phyloP scores from a whole-genome alignment of 164 flowering plant species.

The Litsea cubeba region DNA sequence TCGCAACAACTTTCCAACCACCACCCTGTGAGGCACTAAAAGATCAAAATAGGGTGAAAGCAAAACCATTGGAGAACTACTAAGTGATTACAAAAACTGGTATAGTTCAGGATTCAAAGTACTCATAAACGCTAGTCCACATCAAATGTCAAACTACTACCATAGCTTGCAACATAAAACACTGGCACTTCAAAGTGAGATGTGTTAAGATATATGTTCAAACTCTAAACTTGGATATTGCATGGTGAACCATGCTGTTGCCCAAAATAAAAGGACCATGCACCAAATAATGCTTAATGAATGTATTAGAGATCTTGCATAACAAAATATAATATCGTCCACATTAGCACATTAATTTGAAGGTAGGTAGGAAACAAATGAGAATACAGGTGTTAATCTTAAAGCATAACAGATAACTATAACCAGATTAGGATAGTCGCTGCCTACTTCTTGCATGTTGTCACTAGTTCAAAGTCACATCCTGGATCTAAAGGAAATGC shows the following conservation, averaged over 20 bases:
- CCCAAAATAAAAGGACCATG: neutral
- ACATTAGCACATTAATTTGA: neutral
- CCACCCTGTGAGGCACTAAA: neutral
- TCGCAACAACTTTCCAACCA: slow-evolving; percentile 30
- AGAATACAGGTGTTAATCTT: neutral
- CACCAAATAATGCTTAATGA: neutral
- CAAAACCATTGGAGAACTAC: no score
- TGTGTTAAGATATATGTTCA: no score
- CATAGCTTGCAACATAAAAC: neutral
- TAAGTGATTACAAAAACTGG: no score
- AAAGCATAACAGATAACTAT: neutral
- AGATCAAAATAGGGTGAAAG: no score
- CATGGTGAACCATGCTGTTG: neutral
- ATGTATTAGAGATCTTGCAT: neutral
- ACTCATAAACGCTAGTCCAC: neutral
- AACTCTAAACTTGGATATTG: neutral
- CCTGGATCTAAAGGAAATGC: neutral
- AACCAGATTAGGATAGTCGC: neutral
- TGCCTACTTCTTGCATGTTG: neutral
- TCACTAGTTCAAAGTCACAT: neutral
- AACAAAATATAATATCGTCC: neutral
- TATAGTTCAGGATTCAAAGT: neutral
- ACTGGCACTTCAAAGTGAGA: neutral
- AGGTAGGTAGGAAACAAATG: neutral
- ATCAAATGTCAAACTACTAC: neutral